Conservation (phyloP, 1,139 yeast genomes). For the Magnusiomyces clavatus region DNA sequence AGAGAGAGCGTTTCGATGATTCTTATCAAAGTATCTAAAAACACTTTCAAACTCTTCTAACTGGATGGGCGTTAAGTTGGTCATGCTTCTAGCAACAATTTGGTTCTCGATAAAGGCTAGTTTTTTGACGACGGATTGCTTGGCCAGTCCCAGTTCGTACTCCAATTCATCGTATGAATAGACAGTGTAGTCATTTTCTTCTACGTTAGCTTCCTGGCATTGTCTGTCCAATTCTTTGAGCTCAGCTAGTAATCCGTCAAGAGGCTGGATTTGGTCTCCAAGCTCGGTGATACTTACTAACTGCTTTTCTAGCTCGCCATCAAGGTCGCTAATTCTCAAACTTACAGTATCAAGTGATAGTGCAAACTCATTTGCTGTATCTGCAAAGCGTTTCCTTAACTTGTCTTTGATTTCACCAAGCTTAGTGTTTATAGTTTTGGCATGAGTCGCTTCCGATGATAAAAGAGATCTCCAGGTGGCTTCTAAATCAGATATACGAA, state of each 20-base stretch:
- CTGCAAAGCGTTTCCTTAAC: constrained; percentile 42
- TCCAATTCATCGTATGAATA: constrained; percentile 36
- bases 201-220: constrained; percentile 34
- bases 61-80: constrained; percentile 36
- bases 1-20: constrained; percentile 29
- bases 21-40: constrained; percentile 36
- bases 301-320: constrained; percentile 36
- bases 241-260: constrained; percentile 25
- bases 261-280: constrained; percentile 30
- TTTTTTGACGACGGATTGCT: constrained; percentile 33
- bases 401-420: constrained; percentile 35
- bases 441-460: constrained; percentile 30
- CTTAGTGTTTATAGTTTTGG: constrained; percentile 30
- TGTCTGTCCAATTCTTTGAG: constrained; percentile 26
- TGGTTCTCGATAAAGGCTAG: constrained; percentile 37
- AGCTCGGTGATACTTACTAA: constrained; percentile 28
- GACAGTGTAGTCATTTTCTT: constrained; percentile 36
- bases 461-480: constrained; percentile 30
- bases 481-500: constrained; percentile 29
- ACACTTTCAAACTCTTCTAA: constrained; percentile 38
- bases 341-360: constrained; percentile 28
- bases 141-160: constrained; percentile 35
- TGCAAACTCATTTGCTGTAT: constrained; percentile 34
- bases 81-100: constrained; percentile 35
- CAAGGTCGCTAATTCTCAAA: constrained; percentile 28